phyloP scores from a whole-genome alignment of 441 rosid genomes.

The Adansonia gregorii region DNA sequence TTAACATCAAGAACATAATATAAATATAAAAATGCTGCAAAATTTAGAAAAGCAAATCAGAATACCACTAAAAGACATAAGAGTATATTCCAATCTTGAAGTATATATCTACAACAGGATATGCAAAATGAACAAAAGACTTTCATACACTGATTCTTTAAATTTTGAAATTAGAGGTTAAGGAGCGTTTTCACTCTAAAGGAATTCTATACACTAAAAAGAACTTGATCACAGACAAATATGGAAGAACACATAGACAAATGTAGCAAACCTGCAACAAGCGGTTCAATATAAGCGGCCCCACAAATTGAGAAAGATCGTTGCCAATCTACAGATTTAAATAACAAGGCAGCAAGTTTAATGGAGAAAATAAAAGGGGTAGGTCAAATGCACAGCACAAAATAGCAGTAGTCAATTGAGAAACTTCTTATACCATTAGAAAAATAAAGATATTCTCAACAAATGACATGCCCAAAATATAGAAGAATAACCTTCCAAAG shows the following conservation, averaged over 20 bases:
- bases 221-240: neutral
- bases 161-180: neutral
- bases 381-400: slow-evolving; percentile 16
- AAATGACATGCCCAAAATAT: neutral
- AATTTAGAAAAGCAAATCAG: slow-evolving; percentile 10
- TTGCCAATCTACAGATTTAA: slow-evolving; percentile 68
- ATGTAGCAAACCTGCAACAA: slow-evolving; percentile 68
- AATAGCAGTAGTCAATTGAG: slow-evolving; percentile 13
- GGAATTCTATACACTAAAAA: neutral
- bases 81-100: slow-evolving; percentile 9
- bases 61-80: neutral
- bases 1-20: neutral
- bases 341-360: slow-evolving; percentile 29
- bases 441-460: neutral
- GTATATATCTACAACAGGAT: neutral
- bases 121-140: slow-evolving; percentile 2
- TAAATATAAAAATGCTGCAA: neutral
- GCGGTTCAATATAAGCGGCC: slow-evolving; percentile 81
- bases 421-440: neutral
- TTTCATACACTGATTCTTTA: neutral
- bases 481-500: slow-evolving; percentile 11
- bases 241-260: slow-evolving; percentile 27
- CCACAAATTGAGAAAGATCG: slow-evolving; percentile 88
- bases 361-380: slow-evolving; percentile 6
- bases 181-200: neutral